Evolutionary conservation across 257 asterid genomes (phyloP), one percentile per base, ranked within the genome.

Genomic region (Fraxinus excelsior): DNA sequence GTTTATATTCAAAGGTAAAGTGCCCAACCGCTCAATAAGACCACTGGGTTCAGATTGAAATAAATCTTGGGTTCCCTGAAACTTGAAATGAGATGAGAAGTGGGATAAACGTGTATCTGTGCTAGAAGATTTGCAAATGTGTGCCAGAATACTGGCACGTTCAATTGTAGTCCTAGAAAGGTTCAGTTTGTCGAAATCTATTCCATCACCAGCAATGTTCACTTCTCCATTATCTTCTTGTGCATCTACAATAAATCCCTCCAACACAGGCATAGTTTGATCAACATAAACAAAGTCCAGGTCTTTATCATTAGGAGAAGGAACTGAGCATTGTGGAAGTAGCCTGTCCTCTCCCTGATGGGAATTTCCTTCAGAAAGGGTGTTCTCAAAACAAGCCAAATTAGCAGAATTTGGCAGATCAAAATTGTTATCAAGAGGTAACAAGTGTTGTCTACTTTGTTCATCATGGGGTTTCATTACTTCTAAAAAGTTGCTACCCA

Each of bases 121-220:
- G 80, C 93, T 85, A 78, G 96, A 88, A 64, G 97, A 95, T 85
- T 83, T 85, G 88, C 97, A 95, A 34, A 93, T 85, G 82, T 89
- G 90, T 78, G 89, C 99, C 79, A 91, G 90, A 80, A 92, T 77
- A 86, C 96, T 91, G 79, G 92, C 96, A 81, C 96, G 96, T 77
- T 91, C 94, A 72, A 93, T 79, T 37, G 91, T 79, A 58, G 84
- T 83, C 49, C 82, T 81, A 67, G 94, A 83, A 86, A 84, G 86
- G 56, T 79, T 85, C 82, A 94, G 78, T 67, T 75, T 74, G 21
- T 87, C 85, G 62, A 90, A 73, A 84, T 87, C 85, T 76, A 81
- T 82, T 73, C 64, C 88, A 80, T 71, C 86, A 68, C 86, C 88
- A 69, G 86, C 51, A 82, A 86, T 73, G 73, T 83, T 84, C 76